Evolutionary conservation across 148 eudicot species (phyloP).

Genomic region (Persicaria maculosa): DNA sequence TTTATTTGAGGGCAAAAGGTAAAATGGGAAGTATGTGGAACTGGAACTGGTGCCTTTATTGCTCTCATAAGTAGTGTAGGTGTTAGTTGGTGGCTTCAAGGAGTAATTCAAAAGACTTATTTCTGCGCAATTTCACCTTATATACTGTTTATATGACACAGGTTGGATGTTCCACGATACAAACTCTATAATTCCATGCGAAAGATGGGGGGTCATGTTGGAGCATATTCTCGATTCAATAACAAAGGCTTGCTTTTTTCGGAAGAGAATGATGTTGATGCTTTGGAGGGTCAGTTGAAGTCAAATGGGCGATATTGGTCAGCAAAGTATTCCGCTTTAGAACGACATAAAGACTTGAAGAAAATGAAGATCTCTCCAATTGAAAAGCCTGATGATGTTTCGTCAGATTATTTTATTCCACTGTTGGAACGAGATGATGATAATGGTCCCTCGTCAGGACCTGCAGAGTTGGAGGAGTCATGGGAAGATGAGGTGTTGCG

Average conservation of each 20-base stretch:
- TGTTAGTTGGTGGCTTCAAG: not conserved
- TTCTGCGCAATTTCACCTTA: not conserved
- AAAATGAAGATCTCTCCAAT: conserved; percentile 48
- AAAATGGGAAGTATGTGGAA: not conserved
- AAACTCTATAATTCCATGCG: conserved; percentile 41
- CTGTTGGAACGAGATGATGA: conserved; percentile 34
- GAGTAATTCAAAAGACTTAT: not conserved
- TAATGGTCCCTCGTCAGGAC: conserved; percentile 20
- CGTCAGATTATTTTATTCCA: conserved; percentile 48
- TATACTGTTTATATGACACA: conserved; percentile 12
- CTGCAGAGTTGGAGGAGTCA: conserved; percentile 62
- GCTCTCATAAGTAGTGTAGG: not conserved
- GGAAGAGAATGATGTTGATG: conserved; percentile 64
- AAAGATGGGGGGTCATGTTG: conserved; percentile 23
- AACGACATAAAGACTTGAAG: conserved; percentile 67
- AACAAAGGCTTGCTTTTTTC: conserved; percentile 25
- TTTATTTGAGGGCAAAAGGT: not conserved
- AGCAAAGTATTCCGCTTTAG: conserved; percentile 61
- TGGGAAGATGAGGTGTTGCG: conserved; percentile 93
- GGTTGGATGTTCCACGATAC: conserved; percentile 87
- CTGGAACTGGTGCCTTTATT: not conserved
- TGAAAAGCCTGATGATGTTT: conserved; percentile 21
- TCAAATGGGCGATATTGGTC: conserved; percentile 90
- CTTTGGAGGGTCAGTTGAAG: conserved; percentile 49
- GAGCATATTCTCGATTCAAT: conserved; percentile 21